Base-by-base conservation (phyloP, 2,329 filamentous ascomycete genomes). In the Amesomyces nigricolor region DNA sequence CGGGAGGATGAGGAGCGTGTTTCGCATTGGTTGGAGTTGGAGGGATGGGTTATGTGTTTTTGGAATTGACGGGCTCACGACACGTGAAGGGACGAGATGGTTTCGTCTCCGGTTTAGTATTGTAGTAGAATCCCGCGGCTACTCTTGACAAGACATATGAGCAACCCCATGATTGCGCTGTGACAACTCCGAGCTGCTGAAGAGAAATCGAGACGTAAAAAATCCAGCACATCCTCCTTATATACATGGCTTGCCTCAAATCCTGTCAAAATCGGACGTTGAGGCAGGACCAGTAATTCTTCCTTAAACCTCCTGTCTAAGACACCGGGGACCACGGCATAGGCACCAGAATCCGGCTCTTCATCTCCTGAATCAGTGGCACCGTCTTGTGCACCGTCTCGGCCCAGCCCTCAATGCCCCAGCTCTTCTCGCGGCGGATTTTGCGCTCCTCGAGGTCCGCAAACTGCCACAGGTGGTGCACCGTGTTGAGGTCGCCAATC, bases 321-420 rank as follows among this genome's bases (percentile, higher is more conserved):
- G 87, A 86, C 58, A 96, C 90, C 4, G 94, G 91, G 60, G 90
- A 96, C 94, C 94, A 99, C 8, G 91, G 88, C 87, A 96, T 91
- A 11, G 94, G 90, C 58, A 97, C 86, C 68, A 99, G 72, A 65
- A 99, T 91, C 65, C 89, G 82, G 68, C 90, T 95, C 81, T 94
- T 90, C 94, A 99, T 99, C 56, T 78, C 85, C 76, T 96, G 91
- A 66, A 99, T 99, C 61, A 99, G 79, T 32, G 94, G 94, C 46
- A 99, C 94, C 1, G 94, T 99, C 81, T 95, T 96, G 78, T 99
- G 94, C 38, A 97, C 94, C 22, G 92, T 96, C 67, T 96, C 89
- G 51, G 88, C 90, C 94, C 94, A 99, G 45, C 94, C 94, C 68
- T 96, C 88, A 40, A 95, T 83, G 62, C 85, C 83, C 94, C 94